phyloP scores from a whole-genome alignment of 2,329 filamentous ascomycete genomes.

The Phaeomoniella chlamydospora region DNA sequence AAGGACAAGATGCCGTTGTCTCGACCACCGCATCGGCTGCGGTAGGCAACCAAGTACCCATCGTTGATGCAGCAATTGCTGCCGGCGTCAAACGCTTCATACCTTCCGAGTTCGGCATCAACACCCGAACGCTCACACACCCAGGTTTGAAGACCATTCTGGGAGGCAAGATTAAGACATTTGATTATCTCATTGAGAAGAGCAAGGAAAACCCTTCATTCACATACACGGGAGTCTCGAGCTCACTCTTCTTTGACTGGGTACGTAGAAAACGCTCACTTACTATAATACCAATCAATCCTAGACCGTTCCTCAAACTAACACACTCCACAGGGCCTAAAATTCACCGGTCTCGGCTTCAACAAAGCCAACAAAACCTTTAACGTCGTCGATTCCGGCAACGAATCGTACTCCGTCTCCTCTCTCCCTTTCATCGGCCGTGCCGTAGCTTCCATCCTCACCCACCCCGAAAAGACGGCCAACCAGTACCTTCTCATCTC shows the following conservation, averaged over 20 bases:
- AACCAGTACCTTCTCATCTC: constrained; percentile 5
- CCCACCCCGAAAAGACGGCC: constrained; percentile 3
- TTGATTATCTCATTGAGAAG: constrained; percentile 12
- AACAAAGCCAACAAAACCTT: constrained; percentile 30
- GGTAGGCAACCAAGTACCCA: constrained; percentile 5
- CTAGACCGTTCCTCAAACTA: too few relatives aligned
- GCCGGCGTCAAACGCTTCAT: constrained; percentile 17
- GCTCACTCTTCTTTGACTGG: constrained; percentile 16
- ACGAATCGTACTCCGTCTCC: constrained; percentile 3
- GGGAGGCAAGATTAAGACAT: constrained; percentile 15
- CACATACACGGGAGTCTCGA: constrained; percentile 14
- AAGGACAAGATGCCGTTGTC: constrained; percentile 16
- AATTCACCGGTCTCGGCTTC: constrained; percentile 28
- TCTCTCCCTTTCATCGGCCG: constrained; percentile 5
- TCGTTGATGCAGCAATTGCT: constrained; percentile 17
- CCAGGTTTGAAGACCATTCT: constrained; percentile 16
- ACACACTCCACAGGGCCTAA: too few relatives aligned
- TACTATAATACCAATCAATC: too few relatives aligned
- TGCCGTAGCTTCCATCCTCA: constrained; percentile 5
- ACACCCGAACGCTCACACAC: constrained; percentile 13
- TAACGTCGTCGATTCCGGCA: constrained; percentile 31
- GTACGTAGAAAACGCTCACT: too few relatives aligned
- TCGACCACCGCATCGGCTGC: constrained; percentile 5
- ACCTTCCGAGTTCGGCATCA: constrained; percentile 21
- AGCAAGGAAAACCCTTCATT: constrained; percentile 7